Base-by-base conservation (phyloP, 768 basidiomycete genomes). In the Atractiella rhizophila region DNA sequence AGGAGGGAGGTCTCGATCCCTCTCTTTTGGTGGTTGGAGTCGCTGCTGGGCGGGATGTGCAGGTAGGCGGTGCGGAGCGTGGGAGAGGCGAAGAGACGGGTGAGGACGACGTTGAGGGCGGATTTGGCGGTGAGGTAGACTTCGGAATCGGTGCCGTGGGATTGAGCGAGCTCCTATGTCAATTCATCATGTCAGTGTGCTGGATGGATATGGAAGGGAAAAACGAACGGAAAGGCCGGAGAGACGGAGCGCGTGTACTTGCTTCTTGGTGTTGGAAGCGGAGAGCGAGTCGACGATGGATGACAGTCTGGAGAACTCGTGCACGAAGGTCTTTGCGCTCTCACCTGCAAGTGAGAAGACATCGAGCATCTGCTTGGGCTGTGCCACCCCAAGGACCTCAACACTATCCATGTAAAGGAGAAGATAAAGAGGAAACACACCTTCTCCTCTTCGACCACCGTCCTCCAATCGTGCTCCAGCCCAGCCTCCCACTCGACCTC, bases 241-340 rank as follows among this genome's bases (percentile, higher is more conserved):
- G n/a, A 4, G 9, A 39, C 42, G 18, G 33, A 49, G 45, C 30
- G 18, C 15, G 16, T 46, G 40, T 9, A 5, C 11, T 1, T 7
- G 11, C 3, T n/a, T 29, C 7, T 10, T 2, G 13, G 37, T 13
- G 2, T 6, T 19, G 4, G 38, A 11, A 2, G 30, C 11, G 2
- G 12, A 9, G 27, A 38, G 37, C 5, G 36, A 34, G 41, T 50
- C 49, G 21, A 38, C 40, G 28, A 50, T 27, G 1, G n/a, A 5
- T 3, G 40, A n/a, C 25, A 50, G 32, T 10, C 37, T n/a, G 15
- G 42, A 10, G 25, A 48, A 35, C 11, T 48, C 48, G 15, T 12
- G 6, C 15, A 34, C 30, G 9, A 48, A 36, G 10, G 29, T 27
- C 10, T 19, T 8, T 4, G 40, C 26, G 2, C 37, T 32, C 40